Evolutionary conservation across 805 yeast species (phyloP), one percentile per base, ranked within the genome.

Genomic region (Clavispora santaluciae): DNA sequence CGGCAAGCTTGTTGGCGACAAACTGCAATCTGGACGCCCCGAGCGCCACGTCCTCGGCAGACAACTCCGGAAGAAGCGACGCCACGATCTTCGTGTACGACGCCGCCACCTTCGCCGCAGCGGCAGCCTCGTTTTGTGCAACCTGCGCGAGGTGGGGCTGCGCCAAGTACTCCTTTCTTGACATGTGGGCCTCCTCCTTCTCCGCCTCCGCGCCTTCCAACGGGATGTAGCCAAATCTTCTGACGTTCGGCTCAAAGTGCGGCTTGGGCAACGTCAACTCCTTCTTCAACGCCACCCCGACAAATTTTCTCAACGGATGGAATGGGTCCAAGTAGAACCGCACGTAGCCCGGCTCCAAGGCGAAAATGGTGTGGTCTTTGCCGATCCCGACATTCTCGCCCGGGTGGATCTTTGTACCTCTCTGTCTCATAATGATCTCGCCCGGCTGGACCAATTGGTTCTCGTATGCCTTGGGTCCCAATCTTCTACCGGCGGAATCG

Each of bases 331-430:
- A 68, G 64, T 93, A 93, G 65, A 78, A 93, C 48, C 95, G 78
- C 22, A 91, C 97, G 60, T 71, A 88, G 20, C 99, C 99, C 3
- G 96, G 96, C 59, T 93, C 98, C 25, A 72, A 55, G 3, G 99
- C 96, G 61, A 73, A 88, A 23, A 93, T 76, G 2, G 99, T 91
- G 62, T 90, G 97, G 61, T 93, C 98, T 55, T 79, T 83, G 48
- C 99, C 99, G 45, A 91, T 86, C 7, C 81, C 81, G 9, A 80
- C 85, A 53, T 93, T 90, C 51, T 86, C 95, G 24, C 99, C 99
- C 0, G 99, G 98, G 57, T 80, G 93, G 61, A 90, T 85, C 56
- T 79, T 83, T 15, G 98, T 88, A 54, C 99, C 99, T 61, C 98
- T 78, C 60, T 93, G 99, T 61, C 97, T 80, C 79, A 86, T 78